A percentile compares a stretch with the other conserved stretches of the same genome.
Evolutionary conservation across 2,329 filamentous ascomycete genomes (phyloP).

Genomic region (Xylaria hypoxylon): DNA sequence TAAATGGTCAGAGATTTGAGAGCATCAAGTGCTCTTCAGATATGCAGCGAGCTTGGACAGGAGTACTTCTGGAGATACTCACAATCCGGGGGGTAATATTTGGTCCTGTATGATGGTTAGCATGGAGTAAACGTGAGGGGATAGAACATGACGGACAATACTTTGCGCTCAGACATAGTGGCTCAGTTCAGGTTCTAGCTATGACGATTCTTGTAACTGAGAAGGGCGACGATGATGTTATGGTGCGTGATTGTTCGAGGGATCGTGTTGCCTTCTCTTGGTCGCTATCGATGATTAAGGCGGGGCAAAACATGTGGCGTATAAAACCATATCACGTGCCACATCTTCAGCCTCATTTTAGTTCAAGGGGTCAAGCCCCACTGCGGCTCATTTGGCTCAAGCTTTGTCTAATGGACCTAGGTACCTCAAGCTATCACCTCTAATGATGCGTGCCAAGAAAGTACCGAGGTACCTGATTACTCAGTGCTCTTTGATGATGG

Average conservation of each 20-base stretch:
- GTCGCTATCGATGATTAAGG: slow-evolving; percentile 16
- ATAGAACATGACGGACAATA: slow-evolving; percentile 47
- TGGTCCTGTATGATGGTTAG: slow-evolving; percentile 49
- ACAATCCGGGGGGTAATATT: slow-evolving; percentile 78
- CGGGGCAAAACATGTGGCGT: slow-evolving; percentile 22
- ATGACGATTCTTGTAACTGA: neutral
- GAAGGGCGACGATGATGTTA: neutral
- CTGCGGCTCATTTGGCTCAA: slow-evolving; percentile 17
- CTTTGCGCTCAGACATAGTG: slow-evolving; percentile 60
- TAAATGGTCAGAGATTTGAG: slow-evolving; percentile 7
- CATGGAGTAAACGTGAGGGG: slow-evolving; percentile 15
- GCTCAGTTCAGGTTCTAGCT: slow-evolving; percentile 25
- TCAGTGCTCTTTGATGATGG: slow-evolving; percentile 6
- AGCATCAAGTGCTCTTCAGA: neutral
- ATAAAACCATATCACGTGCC: slow-evolving; percentile 26
- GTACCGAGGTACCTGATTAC: neutral
- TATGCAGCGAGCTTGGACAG: neutral
- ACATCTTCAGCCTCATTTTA: slow-evolving; percentile 28
- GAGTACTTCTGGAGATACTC: slow-evolving; percentile 14
- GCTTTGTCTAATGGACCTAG: neutral
- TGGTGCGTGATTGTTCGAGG: neutral
- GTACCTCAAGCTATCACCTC: neutral
- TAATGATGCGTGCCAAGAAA: slow-evolving; percentile 26
- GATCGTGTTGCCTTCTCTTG: slow-evolving; percentile 10
- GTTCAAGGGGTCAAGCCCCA: slow-evolving; percentile 9